phyloP scores from a whole-genome alignment of 2,329 filamentous ascomycete species.

The Orbilia oligospora region DNA sequence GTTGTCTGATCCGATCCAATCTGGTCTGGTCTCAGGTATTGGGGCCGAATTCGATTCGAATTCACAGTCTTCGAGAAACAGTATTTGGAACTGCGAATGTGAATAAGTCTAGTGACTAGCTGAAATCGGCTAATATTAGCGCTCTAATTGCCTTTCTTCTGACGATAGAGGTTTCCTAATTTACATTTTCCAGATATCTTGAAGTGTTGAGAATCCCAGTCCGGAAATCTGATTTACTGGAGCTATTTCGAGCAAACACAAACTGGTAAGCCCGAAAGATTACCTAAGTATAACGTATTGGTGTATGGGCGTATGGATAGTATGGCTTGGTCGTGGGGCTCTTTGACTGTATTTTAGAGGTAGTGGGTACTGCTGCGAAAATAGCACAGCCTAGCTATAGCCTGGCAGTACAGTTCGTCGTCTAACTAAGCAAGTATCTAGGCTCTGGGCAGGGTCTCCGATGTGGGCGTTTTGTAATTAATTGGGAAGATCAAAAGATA shows the following conservation, averaged over 20 bases:
- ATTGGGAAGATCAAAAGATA: conserved; percentile 1
- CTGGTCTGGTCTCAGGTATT: no score
- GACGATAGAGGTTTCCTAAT: conserved; percentile 41
- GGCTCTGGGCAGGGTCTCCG: conserved; percentile 29
- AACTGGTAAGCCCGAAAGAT: conserved; percentile 48
- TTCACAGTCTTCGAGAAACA: not conserved
- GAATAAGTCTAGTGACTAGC: conserved; percentile 1
- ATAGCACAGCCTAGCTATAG: conserved; percentile 36
- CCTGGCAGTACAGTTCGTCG: no score
- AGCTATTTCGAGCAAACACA: conserved; percentile 37
- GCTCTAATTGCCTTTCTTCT: conserved; percentile 29
- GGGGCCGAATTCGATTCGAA: no score
- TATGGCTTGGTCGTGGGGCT: conserved; percentile 5
- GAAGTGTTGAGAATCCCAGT: conserved; percentile 25
- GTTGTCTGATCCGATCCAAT: not conserved
- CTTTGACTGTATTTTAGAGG: conserved; percentile 8
- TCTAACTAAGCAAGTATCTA: conserved; percentile 9
- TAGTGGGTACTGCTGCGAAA: conserved; percentile 34
- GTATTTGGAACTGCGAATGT: conserved; percentile 49
- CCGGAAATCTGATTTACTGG: conserved; percentile 31
- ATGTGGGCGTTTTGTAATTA: not conserved
- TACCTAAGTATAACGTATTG: conserved; percentile 25
- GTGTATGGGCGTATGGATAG: no score
- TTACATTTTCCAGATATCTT: conserved; percentile 40
- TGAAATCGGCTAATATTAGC: conserved; percentile 47